A percentile compares a stretch with the other conserved stretches of the same genome.
Conservation (phyloP, 2,329 filamentous ascomycete species). For the Stagonosporopsis cucurbitacearum region DNA sequence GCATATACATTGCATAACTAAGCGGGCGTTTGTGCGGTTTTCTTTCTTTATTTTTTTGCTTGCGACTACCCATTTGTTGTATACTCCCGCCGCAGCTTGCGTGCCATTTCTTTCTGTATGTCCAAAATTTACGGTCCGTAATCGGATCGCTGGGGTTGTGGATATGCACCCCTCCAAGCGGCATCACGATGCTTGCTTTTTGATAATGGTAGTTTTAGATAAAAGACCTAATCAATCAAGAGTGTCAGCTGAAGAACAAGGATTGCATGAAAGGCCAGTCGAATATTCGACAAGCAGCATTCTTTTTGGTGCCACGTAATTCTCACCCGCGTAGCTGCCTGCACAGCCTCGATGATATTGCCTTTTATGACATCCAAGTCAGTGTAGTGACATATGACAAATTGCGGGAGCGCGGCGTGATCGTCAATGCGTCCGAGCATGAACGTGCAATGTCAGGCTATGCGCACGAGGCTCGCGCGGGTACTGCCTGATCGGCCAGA, state of each 20-base stretch:
- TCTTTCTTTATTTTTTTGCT: no score
- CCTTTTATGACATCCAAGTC: neutral
- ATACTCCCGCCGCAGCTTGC: conserved; percentile 16
- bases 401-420: conserved; percentile 17
- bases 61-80: conserved; percentile 21
- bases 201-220: conserved; percentile 16
- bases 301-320: neutral
- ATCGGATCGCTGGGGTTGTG: conserved; percentile 8
- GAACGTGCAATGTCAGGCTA: conserved; percentile 16
- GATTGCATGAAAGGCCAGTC: neutral
- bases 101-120: conserved; percentile 10
- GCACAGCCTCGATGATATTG: conserved; percentile 10
- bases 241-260: neutral
- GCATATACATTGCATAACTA: conserved; percentile 37
- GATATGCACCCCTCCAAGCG: conserved; percentile 3
- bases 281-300: neutral
- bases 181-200: conserved; percentile 11
- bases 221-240: conserved; percentile 1
- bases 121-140: conserved; percentile 12
- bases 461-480: conserved; percentile 20
- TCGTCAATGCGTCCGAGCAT: conserved; percentile 16
- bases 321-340: neutral
- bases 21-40: conserved; percentile 50
- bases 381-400: conserved; percentile 12
- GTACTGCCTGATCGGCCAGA: conserved; percentile 23